Base-by-base conservation (phyloP, 1,284 basidiomycete species). In the Ceratobasidium sp. region DNA sequence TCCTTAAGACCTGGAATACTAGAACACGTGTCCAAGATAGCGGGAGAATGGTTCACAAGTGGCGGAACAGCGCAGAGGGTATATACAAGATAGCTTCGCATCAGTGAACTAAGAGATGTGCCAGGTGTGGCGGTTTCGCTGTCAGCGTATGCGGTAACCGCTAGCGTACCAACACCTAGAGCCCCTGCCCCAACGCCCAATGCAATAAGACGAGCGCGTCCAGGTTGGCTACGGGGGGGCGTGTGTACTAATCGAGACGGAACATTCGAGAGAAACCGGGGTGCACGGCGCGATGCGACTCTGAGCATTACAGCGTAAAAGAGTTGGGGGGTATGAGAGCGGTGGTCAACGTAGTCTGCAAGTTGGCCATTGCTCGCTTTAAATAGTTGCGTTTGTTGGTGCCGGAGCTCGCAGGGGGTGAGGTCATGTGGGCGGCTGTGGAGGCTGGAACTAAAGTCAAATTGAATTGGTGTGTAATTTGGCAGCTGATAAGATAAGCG, bases 1-100 rank as follows among this genome's bases (percentile, higher is more conserved):
- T 89, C 85, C 78, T 87, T 89, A 1, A 97, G 79, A 3, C 91
- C 89, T 0, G 96, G 95, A 15, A 95, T 85, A 73, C 88, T 87
- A 1, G 89, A 87, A 50, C 94, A 83, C 1, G 87, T 82, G 33
- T 89, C 85, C 62, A 98, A 88, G n/a, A 97, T 85, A 48, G 85
- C 83, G 0, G 96, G 95, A 0, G 94, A 91, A 79, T 90, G 85
- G 82, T 97, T 94, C 50, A 97, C 93, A 17, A 98, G 84, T 0
- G 87, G 82, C 1, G 96, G 94, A 42, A 94, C 86, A 9, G 93
- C 94, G 83, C 93, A 94, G 83, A 94, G 87, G 13, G 92, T 89
- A 85, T 93, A 97, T 56, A 97, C 95, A 66, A 92, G 83, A 82
- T 96, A 97, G 0, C 94, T 86, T 71, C 95, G 90, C 33, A 91